Base-by-base conservation (phyloP, 2,329 filamentous ascomycete species). In the Fusarium aywerte region DNA sequence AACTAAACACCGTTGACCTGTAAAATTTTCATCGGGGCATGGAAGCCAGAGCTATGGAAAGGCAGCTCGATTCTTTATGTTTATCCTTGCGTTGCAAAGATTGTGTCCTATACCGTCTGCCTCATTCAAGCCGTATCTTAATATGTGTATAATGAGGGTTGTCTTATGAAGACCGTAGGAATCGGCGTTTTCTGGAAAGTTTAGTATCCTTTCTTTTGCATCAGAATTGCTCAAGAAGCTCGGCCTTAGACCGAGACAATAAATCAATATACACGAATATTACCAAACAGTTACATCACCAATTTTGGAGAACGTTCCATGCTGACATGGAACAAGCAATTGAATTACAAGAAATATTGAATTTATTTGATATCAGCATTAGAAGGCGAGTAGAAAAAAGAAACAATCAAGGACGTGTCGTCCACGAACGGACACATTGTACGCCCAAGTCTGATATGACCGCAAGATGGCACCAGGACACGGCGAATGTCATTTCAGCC, bases 331-430 rank as follows among this genome's bases (percentile, higher is more conserved):
- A 29, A 43, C 25, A 29, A n/a, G 11, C 15, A 31, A 11, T 59
- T 27, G 39, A 57, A 68, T 54, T 66, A 72, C 67, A 74, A 73
- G 61, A 73, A 74, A 65, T 73, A 71, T 76, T 76, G 73, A 80
- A 81, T 79, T 79, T 79, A 80, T 80, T 79, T 82, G 82, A 85
- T 86, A 85, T 86, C 81, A 85, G 84, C 83, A 87, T 87, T 87
- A 87, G 81, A 86, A 86, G 82, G 82, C 80, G 81, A 86, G 80
- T 86, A 87, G 76, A 82, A 83, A 79, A 84, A 79, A 77, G 80
- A 80, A 79, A 74, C 73, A 75, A 74, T 75, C 74, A 75, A 74
- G 73, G 67, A 66, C 65, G 56, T 67, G 66, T 67, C 73, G 65
- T 70, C 69, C 67, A 73, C 71, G 71, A 70, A 70, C 63, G 70